Percentiles rank a stretch among this genome's conserved stretches.
phyloP scores from a whole-genome alignment of 495 filamentous ascomycete species.

The Penicillium antarcticum region DNA sequence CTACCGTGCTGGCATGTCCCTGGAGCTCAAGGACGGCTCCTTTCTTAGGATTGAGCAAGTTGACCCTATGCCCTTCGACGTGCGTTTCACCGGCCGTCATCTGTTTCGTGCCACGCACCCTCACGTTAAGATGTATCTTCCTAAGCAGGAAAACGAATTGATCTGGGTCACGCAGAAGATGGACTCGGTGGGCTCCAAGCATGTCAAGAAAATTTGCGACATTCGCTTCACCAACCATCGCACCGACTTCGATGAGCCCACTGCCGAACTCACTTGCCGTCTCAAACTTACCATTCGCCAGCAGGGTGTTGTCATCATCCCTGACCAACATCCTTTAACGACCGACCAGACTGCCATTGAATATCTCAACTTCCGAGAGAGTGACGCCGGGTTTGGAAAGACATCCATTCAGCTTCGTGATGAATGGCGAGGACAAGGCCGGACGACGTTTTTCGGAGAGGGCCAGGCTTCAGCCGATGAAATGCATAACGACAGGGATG shows the following conservation, averaged over 20 bases:
- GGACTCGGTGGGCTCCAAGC: slow-evolving; percentile 4
- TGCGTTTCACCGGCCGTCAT: slow-evolving; percentile 2
- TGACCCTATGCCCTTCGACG: background rate
- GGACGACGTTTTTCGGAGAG: slow-evolving; percentile 28
- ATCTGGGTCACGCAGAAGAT: slow-evolving; percentile 1
- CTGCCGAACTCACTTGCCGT: slow-evolving; percentile 23
- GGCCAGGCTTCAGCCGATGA: background rate
- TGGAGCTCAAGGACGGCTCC: slow-evolving; percentile 11
- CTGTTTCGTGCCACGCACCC: slow-evolving; percentile 3
- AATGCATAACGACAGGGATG: slow-evolving; percentile 13
- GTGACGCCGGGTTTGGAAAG: slow-evolving; percentile 10
- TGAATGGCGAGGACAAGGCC: slow-evolving; percentile 26
- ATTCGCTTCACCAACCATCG: slow-evolving; percentile 36
- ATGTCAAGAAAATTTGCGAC: slow-evolving; percentile 19
- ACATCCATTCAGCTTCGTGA: slow-evolving; percentile 17
- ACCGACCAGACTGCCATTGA: slow-evolving; percentile 21
- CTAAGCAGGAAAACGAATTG: slow-evolving; percentile 5
- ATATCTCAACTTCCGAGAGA: slow-evolving; percentile 27
- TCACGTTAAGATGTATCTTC: background rate
- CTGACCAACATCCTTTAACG: background rate
- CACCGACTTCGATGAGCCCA: slow-evolving; percentile 1
- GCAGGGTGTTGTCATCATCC: background rate
- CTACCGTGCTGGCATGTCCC: slow-evolving; percentile 6
- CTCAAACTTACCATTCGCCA: slow-evolving; percentile 19
- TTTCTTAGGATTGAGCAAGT: slow-evolving; percentile 13